Base-by-base conservation (phyloP, 2,329 filamentous ascomycete species). In the Pseudocercospora vitis region DNA sequence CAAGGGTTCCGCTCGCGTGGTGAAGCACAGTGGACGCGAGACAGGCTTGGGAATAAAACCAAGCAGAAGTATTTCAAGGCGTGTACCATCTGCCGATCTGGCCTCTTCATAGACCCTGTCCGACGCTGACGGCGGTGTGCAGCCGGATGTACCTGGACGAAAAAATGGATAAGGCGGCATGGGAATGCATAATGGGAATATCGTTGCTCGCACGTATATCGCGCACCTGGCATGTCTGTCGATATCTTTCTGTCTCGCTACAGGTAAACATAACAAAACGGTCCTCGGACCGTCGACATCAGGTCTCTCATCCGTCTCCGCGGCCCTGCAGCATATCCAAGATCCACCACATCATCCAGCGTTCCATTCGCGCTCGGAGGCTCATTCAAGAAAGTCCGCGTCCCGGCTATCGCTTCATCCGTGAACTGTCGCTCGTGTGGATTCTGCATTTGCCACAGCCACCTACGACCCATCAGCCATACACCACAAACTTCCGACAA, bases 371-470 rank as follows among this genome's bases (percentile, higher is more conserved):
- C 31, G n/a, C 40, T 48, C 14, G 48, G 48, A 6, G 48, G 48
- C 7, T 18, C 14, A 19, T 50, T 44, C 3, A 40, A 12, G 7
- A 44, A 24, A 2, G 52, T 51, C 2, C 19, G 16, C 9, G 52
- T 54, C 8, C 52, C 52, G 2, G 32, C 35, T 7, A 54, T 45
- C 3, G 26, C 21, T 8, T 49, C 16, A 2, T 9, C 26, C 2
- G 26, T 32, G 18, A 48, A 48, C 1, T 48, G 24, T 12, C 55
- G 23, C 8, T 48, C 45, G 2, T 26, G 7, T 26, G 70, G 59
- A 45, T 78, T 70, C 48, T 70, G 63, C 53, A 73, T 76, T 63
- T 80, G 77, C 78, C 78, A 80, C 11, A 74, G 76, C 74, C 74
- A 78, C 33, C 33, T 18, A 4, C 3, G 16, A 3, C 2, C 11